Evolutionary conservation across 1,139 yeast species (phyloP), one percentile per base, ranked within the genome.

Genomic region (Pneumocystis sp.): DNA sequence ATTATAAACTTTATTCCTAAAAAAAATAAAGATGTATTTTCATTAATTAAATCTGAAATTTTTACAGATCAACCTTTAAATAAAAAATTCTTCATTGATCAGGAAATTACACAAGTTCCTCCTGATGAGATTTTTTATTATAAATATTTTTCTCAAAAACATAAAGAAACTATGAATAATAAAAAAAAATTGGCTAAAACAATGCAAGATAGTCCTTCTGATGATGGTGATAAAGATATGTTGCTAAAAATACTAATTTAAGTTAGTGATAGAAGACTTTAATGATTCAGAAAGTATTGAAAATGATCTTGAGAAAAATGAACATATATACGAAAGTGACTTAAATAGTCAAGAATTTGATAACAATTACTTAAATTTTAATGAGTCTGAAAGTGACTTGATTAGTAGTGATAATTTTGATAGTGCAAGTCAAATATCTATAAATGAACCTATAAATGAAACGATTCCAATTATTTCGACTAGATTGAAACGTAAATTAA

Each of bases 1-100:
- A 91, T 93, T 74, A 95, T 95, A 97, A 98, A 93, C 79, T 97
- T 98, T 63, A 80, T 95, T 69, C 95, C 96, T 63, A 97, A 97
- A 67, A 83, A 86, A 0, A 89, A 79, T 62, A 85, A 90, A n/a
- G 89, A 88, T 8, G 78, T 88, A 67, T 81, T 90, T 69, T 90
- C 90, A 17, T 85, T 81, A 70, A 83, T 89, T 35, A 71, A 72
- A 65, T 68, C 68, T 25, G 67, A 70, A 40, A 65, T 67, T 56
- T 74, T 73, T 65, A 61, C 63, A 1, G 83, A 80, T 62, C 72
- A 82, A 21, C 96, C 97, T 1, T 95, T 83, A 5, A 91, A 90
- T 73, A 82, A 93, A 2, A 84, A 85, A 70, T 86, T 90, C 74
- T 93, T 97, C 97, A 77, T 86, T 66, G 78, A 80, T 68, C 84